A percentile compares a stretch with the other conserved stretches of the same genome.
Conservation (phyloP, 2,329 filamentous ascomycete genomes). For the Colletotrichum falcatum region DNA sequence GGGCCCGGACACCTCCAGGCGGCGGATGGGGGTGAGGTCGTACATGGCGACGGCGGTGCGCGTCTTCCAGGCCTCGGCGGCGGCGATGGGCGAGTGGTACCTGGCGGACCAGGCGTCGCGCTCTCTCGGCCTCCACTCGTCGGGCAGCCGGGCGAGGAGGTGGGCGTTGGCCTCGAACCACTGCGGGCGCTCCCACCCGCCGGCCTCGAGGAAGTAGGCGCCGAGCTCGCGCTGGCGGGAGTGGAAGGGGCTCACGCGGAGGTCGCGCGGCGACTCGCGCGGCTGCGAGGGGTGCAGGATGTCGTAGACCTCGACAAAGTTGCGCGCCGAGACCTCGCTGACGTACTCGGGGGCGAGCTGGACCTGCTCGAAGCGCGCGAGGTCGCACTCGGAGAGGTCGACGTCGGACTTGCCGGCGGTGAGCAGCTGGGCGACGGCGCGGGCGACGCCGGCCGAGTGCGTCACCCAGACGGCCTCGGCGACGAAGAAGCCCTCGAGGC, state of each 20-base stretch:
- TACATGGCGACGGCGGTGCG: constrained; percentile 72
- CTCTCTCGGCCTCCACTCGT: constrained; percentile 65
- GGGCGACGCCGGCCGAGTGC: constrained; percentile 72
- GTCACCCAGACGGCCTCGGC: constrained; percentile 77
- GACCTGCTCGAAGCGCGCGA: constrained; percentile 71
- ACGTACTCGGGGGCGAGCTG: constrained; percentile 68
- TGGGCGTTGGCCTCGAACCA: constrained; percentile 70
- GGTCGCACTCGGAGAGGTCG: constrained; percentile 69
- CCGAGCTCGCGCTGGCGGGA: constrained; percentile 65
- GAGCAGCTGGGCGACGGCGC: constrained; percentile 69
- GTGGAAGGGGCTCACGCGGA: constrained; percentile 71
- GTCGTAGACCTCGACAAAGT: constrained; percentile 74
- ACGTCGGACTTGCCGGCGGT: constrained; percentile 66
- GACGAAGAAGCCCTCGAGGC: constrained; percentile 71
- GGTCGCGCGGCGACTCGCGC: constrained; percentile 66
- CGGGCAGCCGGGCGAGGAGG: constrained; percentile 63
- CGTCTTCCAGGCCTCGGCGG: constrained; percentile 74
- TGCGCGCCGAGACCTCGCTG: constrained; percentile 68
- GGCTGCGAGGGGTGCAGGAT: constrained; percentile 72
- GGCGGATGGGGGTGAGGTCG: constrained; percentile 70
- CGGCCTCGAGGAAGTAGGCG: constrained; percentile 69
- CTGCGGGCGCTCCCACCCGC: constrained; percentile 72
- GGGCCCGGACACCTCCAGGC: constrained; percentile 68
- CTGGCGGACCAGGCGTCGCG: constrained; percentile 69
- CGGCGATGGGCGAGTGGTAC: constrained; percentile 69